Evolutionary conservation across 2,329 filamentous ascomycete genomes (phyloP), one percentile per base, ranked within the genome.

Genomic region (Amphichorda felina): DNA sequence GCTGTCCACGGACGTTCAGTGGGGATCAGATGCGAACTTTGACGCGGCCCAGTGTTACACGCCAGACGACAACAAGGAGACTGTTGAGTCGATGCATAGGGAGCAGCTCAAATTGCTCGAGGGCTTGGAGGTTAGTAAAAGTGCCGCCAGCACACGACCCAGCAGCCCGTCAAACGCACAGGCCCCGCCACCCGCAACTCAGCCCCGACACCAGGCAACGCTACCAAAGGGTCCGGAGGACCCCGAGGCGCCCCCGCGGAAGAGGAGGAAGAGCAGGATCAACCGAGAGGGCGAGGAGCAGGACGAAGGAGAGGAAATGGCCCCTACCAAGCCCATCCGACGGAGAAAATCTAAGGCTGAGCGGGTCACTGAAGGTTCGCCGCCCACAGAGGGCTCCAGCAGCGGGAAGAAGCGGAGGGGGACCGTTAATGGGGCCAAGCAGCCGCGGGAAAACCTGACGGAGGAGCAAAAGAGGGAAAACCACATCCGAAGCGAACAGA

Each of bases 401-500:
- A 4, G 55, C 41, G 55, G 56, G 11, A 71, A 71, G 47, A 60
- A 70, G 33, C 63, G 69, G 25, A 75, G 72, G 46, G 72, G 70
- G 2, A 53, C 50, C 6, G 51, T 48, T 5, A 59, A 50, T 27
- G 53, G 45, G 8, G 43, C 55, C 14, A 78, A 76, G 46, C 39
- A 60, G 2, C 50, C 65, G 3, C 60, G 81, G 18, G 80, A 79
- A 50, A 94, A 94, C 46, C 75, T 91, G 4, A 74, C 77, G 0
- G 82, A 89, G 45, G 78, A 82, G 40, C 82, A 91, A 56, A 91
- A 89, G 57, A 70, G 84, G 31, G 79, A 79, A 48, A 94, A 94
- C 45, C 85, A 93, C 50, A 91, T 94, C 43, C 69, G 79, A 35
- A 91, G 85, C 35, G 86, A 93, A 52, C 84, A 94, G 59, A 93